A percentile compares a stretch with the other conserved stretches of the same genome.
These are phyloP conservation scores for Quercus suber DNA, from an alignment of 306 rosid species.

Conservation along the genomic window DNA sequence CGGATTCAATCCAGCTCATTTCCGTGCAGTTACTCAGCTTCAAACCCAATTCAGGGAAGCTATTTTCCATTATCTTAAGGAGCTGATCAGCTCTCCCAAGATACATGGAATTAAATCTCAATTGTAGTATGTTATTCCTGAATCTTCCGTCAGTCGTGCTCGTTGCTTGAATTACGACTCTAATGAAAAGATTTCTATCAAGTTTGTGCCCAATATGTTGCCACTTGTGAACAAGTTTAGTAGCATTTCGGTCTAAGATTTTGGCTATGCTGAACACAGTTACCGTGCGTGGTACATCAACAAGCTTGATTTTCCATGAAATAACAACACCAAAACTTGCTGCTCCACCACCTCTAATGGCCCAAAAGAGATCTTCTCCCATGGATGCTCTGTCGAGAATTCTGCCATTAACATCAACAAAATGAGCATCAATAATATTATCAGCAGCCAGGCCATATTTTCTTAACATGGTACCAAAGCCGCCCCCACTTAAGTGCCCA, in stretches of 20 bases:
- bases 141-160: neutral
- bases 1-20: constrained; percentile 15
- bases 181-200: no score
- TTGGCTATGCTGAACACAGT: neutral
- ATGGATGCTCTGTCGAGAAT: neutral
- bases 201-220: no score
- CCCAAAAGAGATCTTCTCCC: neutral
- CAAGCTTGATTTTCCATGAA: neutral
- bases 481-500: neutral
- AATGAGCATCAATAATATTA: neutral
- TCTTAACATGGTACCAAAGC: neutral
- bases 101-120: neutral
- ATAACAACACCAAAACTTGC: neutral
- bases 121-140: neutral
- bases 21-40: neutral
- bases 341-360: neutral
- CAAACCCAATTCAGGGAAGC: constrained; percentile 24
- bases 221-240: no score
- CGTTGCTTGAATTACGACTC: neutral
- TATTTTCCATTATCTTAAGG: neutral
- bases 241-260: neutral
- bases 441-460: neutral
- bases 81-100: neutral
- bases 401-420: neutral
- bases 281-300: neutral